Conservation (phyloP, 345 rosid genomes). For the Corchorus olitorius region DNA sequence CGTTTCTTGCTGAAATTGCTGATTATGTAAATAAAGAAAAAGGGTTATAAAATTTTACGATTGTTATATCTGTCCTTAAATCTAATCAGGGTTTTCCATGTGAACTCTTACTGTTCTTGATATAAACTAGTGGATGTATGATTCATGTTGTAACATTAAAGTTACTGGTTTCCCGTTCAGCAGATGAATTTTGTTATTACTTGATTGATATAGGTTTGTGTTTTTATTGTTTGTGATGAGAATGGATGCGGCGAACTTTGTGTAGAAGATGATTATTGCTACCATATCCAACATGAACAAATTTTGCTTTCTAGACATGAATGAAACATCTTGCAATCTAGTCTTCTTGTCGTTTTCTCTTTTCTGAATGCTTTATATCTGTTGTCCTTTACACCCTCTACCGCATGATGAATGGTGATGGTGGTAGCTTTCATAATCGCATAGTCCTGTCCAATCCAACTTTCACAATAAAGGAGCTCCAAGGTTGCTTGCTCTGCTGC, state of each 20-base stretch:
- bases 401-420: not conserved
- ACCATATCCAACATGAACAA: not conserved
- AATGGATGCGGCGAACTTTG: not conserved
- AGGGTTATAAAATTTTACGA: too few species aligned
- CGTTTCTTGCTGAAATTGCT: not conserved
- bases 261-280: not conserved
- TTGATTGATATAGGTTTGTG: too few species aligned
- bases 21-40: not conserved
- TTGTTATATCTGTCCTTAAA: too few species aligned
- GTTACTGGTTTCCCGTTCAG: too few species aligned
- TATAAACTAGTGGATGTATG: too few species aligned
- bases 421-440: not conserved
- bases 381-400: not conserved
- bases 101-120: too few species aligned
- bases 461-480: not conserved
- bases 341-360: not conserved
- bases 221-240: not conserved
- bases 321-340: not conserved
- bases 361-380: not conserved
- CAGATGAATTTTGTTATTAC: too few species aligned
- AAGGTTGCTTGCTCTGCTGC: not conserved
- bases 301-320: not conserved
- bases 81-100: too few species aligned
- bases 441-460: not conserved
- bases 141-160: too few species aligned